phyloP scores from a whole-genome alignment of 2,329 filamentous ascomycete species.

The Neofusicoccum laricinum region DNA sequence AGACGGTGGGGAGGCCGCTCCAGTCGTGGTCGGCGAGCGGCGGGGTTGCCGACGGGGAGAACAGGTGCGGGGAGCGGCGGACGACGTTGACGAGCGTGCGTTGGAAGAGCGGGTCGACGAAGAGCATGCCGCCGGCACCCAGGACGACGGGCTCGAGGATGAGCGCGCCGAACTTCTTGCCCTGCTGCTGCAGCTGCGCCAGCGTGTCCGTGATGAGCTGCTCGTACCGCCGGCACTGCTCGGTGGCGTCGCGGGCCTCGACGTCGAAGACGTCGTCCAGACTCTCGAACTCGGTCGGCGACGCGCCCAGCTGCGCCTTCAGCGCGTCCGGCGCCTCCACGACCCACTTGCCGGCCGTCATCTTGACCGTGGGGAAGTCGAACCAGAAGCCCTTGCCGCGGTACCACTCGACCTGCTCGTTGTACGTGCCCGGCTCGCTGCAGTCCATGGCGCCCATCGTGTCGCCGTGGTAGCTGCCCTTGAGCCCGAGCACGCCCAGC shows the following conservation, averaged over 20 bases:
- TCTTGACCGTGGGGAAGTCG: slow-evolving; percentile 70
- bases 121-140: slow-evolving; percentile 79
- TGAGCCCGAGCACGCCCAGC: slow-evolving; percentile 69
- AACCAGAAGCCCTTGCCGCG: slow-evolving; percentile 76
- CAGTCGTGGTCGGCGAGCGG: slow-evolving; percentile 44
- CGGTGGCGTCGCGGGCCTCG: slow-evolving; percentile 44
- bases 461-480: slow-evolving; percentile 82
- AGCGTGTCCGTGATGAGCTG: slow-evolving; percentile 1
- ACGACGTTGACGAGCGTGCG: slow-evolving; percentile 65
- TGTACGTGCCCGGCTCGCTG: slow-evolving; percentile 72
- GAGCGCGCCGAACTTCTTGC: slow-evolving; percentile 69
- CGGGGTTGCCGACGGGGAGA: slow-evolving; percentile 34
- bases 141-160: slow-evolving; percentile 79
- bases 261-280: slow-evolving; percentile 36
- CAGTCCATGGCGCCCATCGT: slow-evolving; percentile 88
- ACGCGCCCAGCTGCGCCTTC: slow-evolving; percentile 37
- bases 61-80: slow-evolving; percentile 57
- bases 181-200: slow-evolving; percentile 44
- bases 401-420: slow-evolving; percentile 86
- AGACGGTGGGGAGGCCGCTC: slow-evolving; percentile 74
- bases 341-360: slow-evolving; percentile 63
- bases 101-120: slow-evolving; percentile 82
- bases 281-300: slow-evolving; percentile 29
- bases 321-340: neutral
- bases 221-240: neutral